Percentiles rank a stretch among this genome's conserved stretches.
Conservation (phyloP, 768 basidiomycete species). For the Flagelloscypha sp. region DNA sequence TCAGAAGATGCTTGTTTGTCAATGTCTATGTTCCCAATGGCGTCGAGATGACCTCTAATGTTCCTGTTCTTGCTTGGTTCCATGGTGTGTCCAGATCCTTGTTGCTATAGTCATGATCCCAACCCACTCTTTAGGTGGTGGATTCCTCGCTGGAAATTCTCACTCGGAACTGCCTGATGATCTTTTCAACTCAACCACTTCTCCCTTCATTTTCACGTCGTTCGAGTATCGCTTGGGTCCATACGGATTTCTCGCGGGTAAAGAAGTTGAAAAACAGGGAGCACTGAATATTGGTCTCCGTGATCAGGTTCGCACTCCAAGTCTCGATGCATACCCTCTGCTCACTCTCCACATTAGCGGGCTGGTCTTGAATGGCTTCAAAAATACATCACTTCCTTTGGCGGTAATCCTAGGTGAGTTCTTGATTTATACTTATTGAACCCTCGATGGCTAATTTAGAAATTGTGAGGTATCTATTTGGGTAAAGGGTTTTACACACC, state of each 20-base stretch:
- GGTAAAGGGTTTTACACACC: too few species aligned
- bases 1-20: conserved; percentile 37
- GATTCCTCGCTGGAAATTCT: conserved; percentile 30
- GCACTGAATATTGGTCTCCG: conserved; percentile 29
- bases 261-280: conserved; percentile 24
- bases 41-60: conserved; percentile 5
- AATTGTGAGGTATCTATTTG: conserved; percentile 31
- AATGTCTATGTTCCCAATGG: conserved; percentile 21
- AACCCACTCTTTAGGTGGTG: conserved; percentile 25
- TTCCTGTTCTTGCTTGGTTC: conserved; percentile 32
- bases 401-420: conserved; percentile 27
- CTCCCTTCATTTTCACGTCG: conserved; percentile 31
- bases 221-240: conserved; percentile 36
- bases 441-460: neutral
- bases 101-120: neutral
- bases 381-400: conserved; percentile 26
- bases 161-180: conserved; percentile 23
- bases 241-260: conserved; percentile 33
- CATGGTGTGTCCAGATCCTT: conserved; percentile 24
- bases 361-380: conserved; percentile 27
- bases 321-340: neutral
- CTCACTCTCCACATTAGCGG: conserved; percentile 3
- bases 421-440: neutral
- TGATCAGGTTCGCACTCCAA: conserved; percentile 27
- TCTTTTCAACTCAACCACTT: conserved; percentile 21